These are phyloP conservation scores for Neckera pumila DNA, from an alignment of 225 moss, liverwort and hornwort genomes.

Conservation along the genomic window DNA sequence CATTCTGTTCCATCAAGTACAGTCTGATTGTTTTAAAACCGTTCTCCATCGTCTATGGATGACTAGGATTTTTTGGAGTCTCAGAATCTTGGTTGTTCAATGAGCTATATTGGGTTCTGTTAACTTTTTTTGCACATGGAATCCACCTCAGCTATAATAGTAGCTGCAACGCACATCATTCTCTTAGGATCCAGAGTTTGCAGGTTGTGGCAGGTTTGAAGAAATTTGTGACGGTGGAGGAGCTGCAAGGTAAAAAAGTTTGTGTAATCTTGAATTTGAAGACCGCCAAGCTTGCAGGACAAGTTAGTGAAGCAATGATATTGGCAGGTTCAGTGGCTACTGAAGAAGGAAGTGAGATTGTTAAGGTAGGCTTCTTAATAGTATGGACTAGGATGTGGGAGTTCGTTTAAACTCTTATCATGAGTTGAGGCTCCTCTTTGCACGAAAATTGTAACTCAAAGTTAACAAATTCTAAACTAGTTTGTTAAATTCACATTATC, in stretches of 20 bases:
- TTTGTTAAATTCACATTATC: not conserved
- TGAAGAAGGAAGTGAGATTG: conserved; percentile 53
- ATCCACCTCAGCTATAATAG: not conserved
- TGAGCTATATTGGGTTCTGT: not conserved
- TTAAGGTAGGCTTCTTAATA: conserved; percentile 40
- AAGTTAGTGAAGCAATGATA: conserved; percentile 94
- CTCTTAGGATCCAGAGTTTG: not conserved
- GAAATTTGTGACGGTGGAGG: conserved; percentile 59
- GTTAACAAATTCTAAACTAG: not conserved
- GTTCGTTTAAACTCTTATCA: not conserved
- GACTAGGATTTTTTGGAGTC: not conserved
- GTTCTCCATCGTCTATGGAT: not conserved
- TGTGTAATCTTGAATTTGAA: conserved; percentile 83
- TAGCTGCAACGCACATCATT: not conserved
- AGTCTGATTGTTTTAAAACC: not conserved
- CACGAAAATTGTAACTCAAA: not conserved
- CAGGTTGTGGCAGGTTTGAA: conserved; percentile 91
- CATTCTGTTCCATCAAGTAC: not conserved
- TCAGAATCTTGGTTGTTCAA: not conserved
- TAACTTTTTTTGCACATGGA: not conserved
- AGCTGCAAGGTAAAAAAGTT: conserved; percentile 68
- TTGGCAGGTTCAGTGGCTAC: conserved; percentile 64
- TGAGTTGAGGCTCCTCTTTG: not conserved
- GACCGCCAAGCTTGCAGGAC: conserved; percentile 89
- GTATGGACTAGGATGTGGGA: not conserved